phyloP scores from a whole-genome alignment of 176 grass and related monocot genomes.

The Guadua angustifolia region DNA sequence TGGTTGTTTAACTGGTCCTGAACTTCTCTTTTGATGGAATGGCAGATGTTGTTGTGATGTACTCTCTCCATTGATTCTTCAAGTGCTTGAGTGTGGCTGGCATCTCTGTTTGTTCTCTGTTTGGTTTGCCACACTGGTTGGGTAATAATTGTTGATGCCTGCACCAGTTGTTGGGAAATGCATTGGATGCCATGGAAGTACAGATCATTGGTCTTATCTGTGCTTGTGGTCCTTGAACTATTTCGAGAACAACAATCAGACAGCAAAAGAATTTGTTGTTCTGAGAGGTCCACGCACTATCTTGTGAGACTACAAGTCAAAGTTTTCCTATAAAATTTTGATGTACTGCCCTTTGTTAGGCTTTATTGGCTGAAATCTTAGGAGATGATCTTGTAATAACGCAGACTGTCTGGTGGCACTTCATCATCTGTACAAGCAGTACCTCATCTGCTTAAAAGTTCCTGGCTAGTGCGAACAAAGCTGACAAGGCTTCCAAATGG shows the following conservation, averaged over 20 bases:
- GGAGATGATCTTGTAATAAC: slow-evolving; percentile 36
- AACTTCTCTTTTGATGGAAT: slow-evolving; percentile 7
- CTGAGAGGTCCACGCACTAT: slow-evolving; percentile 28
- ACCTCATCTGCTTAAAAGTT: slow-evolving; percentile 26
- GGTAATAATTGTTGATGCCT: slow-evolving; percentile 37
- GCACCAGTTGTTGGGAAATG: slow-evolving; percentile 47
- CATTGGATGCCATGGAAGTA: slow-evolving; percentile 61
- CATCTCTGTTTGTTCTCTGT: slow-evolving; percentile 20
- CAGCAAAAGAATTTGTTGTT: slow-evolving; percentile 26
- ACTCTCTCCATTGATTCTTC: slow-evolving; percentile 36
- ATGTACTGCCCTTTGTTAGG: background rate
- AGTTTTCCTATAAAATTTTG: slow-evolving; percentile 30
- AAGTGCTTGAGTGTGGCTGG: slow-evolving; percentile 34
- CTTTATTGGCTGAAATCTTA: slow-evolving; percentile 14
- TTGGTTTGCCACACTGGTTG: slow-evolving; percentile 34
- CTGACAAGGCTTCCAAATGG: slow-evolving; percentile 36
- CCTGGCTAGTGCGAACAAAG: slow-evolving; percentile 28
- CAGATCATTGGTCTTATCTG: slow-evolving; percentile 44
- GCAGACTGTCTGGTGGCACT: slow-evolving; percentile 19
- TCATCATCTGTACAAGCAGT: slow-evolving; percentile 26
- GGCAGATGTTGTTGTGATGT: slow-evolving; percentile 27
- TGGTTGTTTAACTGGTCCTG: background rate
- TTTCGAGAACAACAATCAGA: slow-evolving; percentile 36
- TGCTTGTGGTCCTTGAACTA: slow-evolving; percentile 45
- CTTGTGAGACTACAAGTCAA: slow-evolving; percentile 18